Percentiles rank a stretch among this genome's conserved stretches.
Evolutionary conservation across 164 flowering plant genomes (phyloP).

Genomic region (Houttuynia cordata): DNA sequence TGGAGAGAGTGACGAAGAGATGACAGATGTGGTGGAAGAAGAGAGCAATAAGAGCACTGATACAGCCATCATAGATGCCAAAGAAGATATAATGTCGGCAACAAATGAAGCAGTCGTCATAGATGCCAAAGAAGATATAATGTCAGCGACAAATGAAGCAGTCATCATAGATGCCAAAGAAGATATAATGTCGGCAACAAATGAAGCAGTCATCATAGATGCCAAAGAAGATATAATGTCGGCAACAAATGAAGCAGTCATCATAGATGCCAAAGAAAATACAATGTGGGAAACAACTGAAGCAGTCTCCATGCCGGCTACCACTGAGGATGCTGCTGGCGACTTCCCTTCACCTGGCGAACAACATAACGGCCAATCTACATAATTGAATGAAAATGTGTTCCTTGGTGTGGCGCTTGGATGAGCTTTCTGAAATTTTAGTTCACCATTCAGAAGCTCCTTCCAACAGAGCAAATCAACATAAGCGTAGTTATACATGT

Average conservation of each 20-base stretch:
- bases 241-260: not conserved
- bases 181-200: not conserved
- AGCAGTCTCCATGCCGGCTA: not conserved
- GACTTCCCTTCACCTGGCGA: not conserved
- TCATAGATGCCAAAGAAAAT: not conserved
- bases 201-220: not conserved
- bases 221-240: not conserved
- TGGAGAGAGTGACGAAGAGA: slow-evolving; percentile 17
- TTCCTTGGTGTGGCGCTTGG: too few species aligned
- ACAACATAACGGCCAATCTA: not conserved
- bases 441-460: too few species aligned
- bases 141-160: not conserved
- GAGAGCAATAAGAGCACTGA: slow-evolving; percentile 4
- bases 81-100: not conserved
- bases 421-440: too few species aligned
- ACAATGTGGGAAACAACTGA: not conserved
- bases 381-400: not conserved
- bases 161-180: not conserved
- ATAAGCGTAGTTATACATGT: too few species aligned
- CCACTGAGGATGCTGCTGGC: not conserved
- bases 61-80: not conserved
- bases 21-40: slow-evolving; percentile 14
- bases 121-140: not conserved
- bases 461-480: too few species aligned
- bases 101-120: not conserved